These are phyloP conservation scores for Pholiota molesta DNA, from an alignment of 768 basidiomycete genomes.

Conservation along the genomic window DNA sequence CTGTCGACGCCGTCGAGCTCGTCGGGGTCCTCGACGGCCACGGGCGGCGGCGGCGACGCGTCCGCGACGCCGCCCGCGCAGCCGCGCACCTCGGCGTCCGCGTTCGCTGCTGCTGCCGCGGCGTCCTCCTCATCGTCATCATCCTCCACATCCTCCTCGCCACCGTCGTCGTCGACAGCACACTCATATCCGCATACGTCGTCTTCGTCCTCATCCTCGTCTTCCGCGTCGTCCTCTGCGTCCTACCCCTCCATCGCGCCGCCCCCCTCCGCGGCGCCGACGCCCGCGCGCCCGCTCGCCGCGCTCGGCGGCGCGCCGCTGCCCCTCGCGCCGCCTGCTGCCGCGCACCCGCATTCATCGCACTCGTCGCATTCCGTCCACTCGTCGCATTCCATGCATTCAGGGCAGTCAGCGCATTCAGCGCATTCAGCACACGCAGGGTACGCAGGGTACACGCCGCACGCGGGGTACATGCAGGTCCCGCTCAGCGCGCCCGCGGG, in stretches of 20 bases:
- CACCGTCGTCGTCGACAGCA: neutral
- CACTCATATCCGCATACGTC: neutral
- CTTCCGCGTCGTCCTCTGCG: slow-evolving; percentile 5
- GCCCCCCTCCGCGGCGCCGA: neutral
- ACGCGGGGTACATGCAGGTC: neutral
- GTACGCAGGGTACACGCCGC: neutral
- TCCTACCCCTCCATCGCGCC: neutral
- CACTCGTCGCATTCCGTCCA: slow-evolving; percentile 14
- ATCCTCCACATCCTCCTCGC: neutral
- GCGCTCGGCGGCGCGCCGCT: slow-evolving; percentile 15
- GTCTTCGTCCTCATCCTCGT: slow-evolving; percentile 10
- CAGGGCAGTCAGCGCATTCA: slow-evolving; percentile 5
- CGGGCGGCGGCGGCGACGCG: neutral
- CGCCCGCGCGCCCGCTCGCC: slow-evolving; percentile 19
- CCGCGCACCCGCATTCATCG: slow-evolving; percentile 13
- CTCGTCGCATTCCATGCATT: neutral
- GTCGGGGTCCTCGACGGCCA: slow-evolving; percentile 13
- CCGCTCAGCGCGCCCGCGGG: neutral
- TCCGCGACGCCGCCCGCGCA: neutral
- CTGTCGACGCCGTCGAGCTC: slow-evolving; percentile 10
- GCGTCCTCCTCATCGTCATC: neutral
- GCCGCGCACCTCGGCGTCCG: neutral
- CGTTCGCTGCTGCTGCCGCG: neutral
- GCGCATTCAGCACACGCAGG: slow-evolving; percentile 1
- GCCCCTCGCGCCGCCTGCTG: neutral